Evolutionary conservation across 1,284 basidiomycete species (phyloP).

Genomic region (Cerioporus squamosus): DNA sequence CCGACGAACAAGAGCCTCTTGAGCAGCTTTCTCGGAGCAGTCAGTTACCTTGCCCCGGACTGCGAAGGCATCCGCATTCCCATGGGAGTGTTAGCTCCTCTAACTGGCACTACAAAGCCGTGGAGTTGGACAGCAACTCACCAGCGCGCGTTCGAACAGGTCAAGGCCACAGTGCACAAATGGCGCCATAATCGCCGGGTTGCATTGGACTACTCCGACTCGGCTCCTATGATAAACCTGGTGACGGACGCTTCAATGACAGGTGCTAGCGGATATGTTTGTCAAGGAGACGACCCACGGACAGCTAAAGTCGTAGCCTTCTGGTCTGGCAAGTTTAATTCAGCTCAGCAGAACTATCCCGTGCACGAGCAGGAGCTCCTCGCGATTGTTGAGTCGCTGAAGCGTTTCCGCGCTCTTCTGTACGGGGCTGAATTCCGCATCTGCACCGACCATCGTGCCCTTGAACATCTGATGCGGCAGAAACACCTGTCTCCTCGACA

Average conservation of each 20-base stretch:
- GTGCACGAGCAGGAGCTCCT: constrained; percentile 4
- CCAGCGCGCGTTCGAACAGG: constrained; percentile 33
- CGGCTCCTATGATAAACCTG: constrained; percentile 19
- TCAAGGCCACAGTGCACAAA: constrained; percentile 23
- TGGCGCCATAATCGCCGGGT: constrained; percentile 21
- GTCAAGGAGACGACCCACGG: no score
- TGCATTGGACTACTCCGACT: constrained; percentile 23
- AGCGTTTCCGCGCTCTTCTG: no score
- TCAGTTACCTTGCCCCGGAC: constrained; percentile 11
- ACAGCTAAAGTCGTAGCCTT: constrained; percentile 25
- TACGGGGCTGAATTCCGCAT: no score
- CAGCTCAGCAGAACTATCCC: constrained; percentile 32
- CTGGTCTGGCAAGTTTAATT: constrained; percentile 35
- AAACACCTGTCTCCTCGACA: constrained; percentile 19
- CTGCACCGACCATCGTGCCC: no score
- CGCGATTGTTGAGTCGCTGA: no score
- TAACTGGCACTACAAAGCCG: constrained; percentile 4
- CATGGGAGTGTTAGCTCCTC: constrained; percentile 20
- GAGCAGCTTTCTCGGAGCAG: constrained; percentile 28
- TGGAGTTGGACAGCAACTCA: constrained; percentile 28
- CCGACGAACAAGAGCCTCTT: constrained; percentile 25
- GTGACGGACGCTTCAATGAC: constrained; percentile 14
- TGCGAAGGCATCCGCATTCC: constrained; percentile 18
- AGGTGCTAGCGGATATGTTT: no score
- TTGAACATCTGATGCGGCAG: no score